Evolutionary conservation across 148 eudicot genomes (phyloP), one percentile per base, ranked within the genome.

Genomic region (Diospyros lotus): DNA sequence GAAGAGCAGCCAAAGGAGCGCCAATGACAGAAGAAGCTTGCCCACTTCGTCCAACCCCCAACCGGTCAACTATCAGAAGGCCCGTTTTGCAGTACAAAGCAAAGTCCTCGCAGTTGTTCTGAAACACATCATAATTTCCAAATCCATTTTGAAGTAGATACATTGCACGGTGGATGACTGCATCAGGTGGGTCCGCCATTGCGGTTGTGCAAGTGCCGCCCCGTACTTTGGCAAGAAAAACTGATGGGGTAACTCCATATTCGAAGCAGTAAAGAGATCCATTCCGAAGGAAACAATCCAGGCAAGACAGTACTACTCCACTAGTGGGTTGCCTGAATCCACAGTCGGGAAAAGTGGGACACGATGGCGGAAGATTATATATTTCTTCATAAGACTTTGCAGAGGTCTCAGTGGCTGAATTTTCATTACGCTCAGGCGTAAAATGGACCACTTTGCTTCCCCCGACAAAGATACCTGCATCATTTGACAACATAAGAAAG

Each of bases 1-100:
- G 86, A 54, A 94, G 89, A 14, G 98, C 98, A 38, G 98, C 97
- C 73, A 94, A 76, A 28, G 98, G 97, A 38, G 98, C 98, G 77
- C 97, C 97, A 42, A 94, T 50, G 4, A 91, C 85, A n/a, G 95
- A 88, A 62, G 94, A 94, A 69, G 98, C 98, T 68, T 94, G 98
- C n/a, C 98, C 98, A 40, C 98, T 94, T 75, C 93, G 84, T 75
- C 97, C 98, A 53, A 88, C 90, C 52, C 93, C 97, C 6, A 73
- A 51, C 39, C 78, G 83, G 42, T 93, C 91, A 46, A 85, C 38
- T 53, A 58, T 39, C 56, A 75, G 28, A 46, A 67, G 56, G 9
- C 78, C 78, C 15, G 78, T 75, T 58, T 58, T 75, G 48, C 73
- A 75, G 44, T 75, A 75, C 38, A 75, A 3, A 13, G 78, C 78